Percentiles rank a stretch among this genome's conserved stretches.
These are phyloP conservation scores for Avicennia marina DNA, from an alignment of 257 asterid species.

Conservation along the genomic window DNA sequence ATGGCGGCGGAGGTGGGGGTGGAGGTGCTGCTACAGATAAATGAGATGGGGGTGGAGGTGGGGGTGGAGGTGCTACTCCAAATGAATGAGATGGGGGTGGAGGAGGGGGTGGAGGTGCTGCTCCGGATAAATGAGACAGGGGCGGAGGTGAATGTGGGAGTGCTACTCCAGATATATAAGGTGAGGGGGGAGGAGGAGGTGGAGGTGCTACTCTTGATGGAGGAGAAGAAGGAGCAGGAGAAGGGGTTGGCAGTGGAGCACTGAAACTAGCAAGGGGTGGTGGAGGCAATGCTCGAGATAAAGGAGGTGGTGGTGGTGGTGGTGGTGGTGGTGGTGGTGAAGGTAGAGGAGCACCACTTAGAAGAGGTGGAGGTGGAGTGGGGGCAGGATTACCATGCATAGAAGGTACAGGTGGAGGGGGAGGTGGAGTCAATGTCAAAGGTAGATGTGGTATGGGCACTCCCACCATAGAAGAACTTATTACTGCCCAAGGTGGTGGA, in stretches of 20 bases:
- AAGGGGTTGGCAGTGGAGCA: conserved; percentile 17
- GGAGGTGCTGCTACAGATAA: too few relatives aligned
- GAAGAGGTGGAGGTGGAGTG: not conserved
- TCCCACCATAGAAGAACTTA: not conserved
- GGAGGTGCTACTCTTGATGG: not conserved
- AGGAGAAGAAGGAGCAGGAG: conserved; percentile 17
- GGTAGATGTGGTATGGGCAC: not conserved
- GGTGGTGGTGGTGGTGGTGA: not conserved
- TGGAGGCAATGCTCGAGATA: too few relatives aligned
- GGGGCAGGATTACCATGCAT: not conserved
- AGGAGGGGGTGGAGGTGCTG: not conserved
- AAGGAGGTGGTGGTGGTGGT: conserved; percentile 21
- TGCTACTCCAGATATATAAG: conserved; percentile 17
- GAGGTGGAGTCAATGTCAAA: too few relatives aligned
- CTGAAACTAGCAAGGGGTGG: too few relatives aligned
- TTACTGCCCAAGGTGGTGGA: conserved; percentile 65
- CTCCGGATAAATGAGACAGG: too few relatives aligned
- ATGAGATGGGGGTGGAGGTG: conserved; percentile 12
- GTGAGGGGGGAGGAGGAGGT: conserved; percentile 29
- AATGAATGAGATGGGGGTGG: conserved; percentile 1
- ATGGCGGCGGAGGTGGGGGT: conserved; percentile 15
- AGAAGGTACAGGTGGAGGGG: conserved; percentile 20
- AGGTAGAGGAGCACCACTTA: too few relatives aligned
- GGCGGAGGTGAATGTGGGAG: conserved; percentile 31
- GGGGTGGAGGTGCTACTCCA: too few relatives aligned